Conservation (phyloP, 345 rosid genomes). For the Chamaenerion angustifolium region DNA sequence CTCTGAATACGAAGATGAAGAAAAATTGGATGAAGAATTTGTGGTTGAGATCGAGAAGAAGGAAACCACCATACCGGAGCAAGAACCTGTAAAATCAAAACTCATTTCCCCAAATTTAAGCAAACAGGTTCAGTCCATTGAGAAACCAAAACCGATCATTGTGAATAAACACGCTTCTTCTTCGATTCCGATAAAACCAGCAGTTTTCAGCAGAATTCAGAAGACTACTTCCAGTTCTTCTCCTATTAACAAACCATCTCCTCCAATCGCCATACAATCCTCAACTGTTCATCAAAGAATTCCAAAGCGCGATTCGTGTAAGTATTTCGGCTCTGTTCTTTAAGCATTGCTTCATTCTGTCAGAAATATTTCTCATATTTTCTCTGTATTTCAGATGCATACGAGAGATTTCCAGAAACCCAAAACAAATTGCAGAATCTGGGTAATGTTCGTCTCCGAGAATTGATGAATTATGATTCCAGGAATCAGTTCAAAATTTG, state of each 20-base stretch:
- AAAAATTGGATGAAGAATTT: slow-evolving; percentile 14
- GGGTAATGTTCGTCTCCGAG: slow-evolving; percentile 21
- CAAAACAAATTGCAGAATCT: slow-evolving; percentile 60
- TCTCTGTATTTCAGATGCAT: slow-evolving; percentile 14
- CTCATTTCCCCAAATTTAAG: slow-evolving; percentile 14
- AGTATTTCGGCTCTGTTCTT: neutral
- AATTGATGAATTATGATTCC: neutral
- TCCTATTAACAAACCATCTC: slow-evolving; percentile 14
- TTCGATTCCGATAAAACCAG: neutral
- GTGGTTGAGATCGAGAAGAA: slow-evolving; percentile 31
- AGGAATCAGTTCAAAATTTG: neutral
- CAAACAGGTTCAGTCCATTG: neutral
- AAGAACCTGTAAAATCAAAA: slow-evolving; percentile 16
- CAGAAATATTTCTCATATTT: neutral
- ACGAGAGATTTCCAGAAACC: slow-evolving; percentile 25
- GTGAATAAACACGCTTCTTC: slow-evolving; percentile 12
- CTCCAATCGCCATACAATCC: slow-evolving; percentile 7
- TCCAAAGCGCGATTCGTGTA: slow-evolving; percentile 10
- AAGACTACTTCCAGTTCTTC: slow-evolving; percentile 23
- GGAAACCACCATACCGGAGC: slow-evolving; percentile 9
- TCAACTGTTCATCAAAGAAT: slow-evolving; percentile 18
- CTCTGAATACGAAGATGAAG: slow-evolving; percentile 15
- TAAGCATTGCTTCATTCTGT: neutral
- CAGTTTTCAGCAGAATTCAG: slow-evolving; percentile 18
- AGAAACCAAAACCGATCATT: slow-evolving; percentile 14